Evolutionary conservation across 768 basidiomycete genomes (phyloP), one percentile per base, ranked within the genome.

Genomic region (Hortiboletus flavorubellus): DNA sequence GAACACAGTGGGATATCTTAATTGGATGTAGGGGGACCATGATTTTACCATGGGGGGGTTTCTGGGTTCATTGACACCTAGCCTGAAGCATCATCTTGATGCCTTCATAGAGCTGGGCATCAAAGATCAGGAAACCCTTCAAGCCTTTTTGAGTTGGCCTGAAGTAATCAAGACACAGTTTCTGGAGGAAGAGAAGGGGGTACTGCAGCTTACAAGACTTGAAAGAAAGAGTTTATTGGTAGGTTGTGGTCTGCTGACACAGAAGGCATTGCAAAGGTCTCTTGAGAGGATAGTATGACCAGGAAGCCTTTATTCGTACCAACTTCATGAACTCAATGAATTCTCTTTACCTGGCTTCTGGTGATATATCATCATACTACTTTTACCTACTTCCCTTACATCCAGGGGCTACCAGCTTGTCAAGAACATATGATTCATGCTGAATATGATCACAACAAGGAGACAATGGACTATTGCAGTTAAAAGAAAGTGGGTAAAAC

Each of bases 131-230:
- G 40, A 46, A 41, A 66, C 61, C 7, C 54, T 69, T 38, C 43
- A 46, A 12, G 62, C 55, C 30, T 64, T 72, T 50, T n/a, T 66
- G 16, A 54, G 54, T 15, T 70, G 68, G 66, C 59, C 62, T 6
- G 57, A 55, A 30, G 39, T 9, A 4, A 31, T 34, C 1, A 66
- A 62, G 37, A n/a, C 48, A 2, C 47, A 57, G 30, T 64, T 66
- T 44, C 37, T 72, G 21, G 51, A 60, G 16, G 59, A 61, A 12
- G 43, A 37, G 5, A 51, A 48, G 16, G 43, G 1, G 8, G 35
- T 44, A 6, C 46, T 71, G 18, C 55, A 42, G 4, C 55, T 67
- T n/a, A 65, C 67, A 14, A 49, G 48, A 11, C 58, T 69, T 8
- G 67, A 69, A 46, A 63, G 46, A 30, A 55, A 41, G 26, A 42